Evolutionary conservation across 371 early-diverging fungal species (phyloP).

Genomic region (Batkoa obscura): DNA sequence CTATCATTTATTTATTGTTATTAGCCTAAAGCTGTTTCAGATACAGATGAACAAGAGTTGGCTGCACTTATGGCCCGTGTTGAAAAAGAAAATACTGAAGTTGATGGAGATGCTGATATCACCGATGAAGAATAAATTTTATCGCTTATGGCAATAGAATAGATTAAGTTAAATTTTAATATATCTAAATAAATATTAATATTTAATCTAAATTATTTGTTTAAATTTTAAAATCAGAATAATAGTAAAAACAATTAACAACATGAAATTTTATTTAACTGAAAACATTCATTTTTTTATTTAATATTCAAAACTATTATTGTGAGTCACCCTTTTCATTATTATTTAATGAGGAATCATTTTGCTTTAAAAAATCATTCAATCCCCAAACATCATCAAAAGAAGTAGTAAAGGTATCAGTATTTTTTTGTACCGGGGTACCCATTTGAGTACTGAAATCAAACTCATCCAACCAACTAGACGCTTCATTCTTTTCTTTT

Average conservation of each 20-base stretch:
- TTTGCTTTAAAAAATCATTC: too few relatives aligned
- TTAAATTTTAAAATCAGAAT: background rate
- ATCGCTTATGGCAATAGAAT: too few relatives aligned
- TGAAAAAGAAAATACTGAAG: slow-evolving; percentile 87
- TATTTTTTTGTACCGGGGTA: too few relatives aligned
- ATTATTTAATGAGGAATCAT: too few relatives aligned
- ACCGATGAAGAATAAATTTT: slow-evolving; percentile 33
- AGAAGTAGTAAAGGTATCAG: too few relatives aligned
- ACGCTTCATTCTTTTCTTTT: too few relatives aligned
- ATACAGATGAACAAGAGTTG: slow-evolving; percentile 87
- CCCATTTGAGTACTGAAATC: too few relatives aligned
- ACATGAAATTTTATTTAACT: background rate
- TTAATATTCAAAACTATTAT: too few relatives aligned
- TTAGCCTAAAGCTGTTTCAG: slow-evolving; percentile 66
- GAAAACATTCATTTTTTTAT: background rate
- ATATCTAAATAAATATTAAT: background rate
- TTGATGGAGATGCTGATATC: slow-evolving; percentile 77
- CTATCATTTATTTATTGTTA: background rate
- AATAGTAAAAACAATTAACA: background rate
- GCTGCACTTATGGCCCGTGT: slow-evolving; percentile 79
- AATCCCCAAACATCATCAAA: too few relatives aligned
- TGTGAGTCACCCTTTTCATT: too few relatives aligned
- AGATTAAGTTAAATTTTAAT: background rate
- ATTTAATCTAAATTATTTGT: background rate
- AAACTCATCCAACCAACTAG: too few relatives aligned